Base-by-base conservation (phyloP, 345 rosid species). In the Draba incana region DNA sequence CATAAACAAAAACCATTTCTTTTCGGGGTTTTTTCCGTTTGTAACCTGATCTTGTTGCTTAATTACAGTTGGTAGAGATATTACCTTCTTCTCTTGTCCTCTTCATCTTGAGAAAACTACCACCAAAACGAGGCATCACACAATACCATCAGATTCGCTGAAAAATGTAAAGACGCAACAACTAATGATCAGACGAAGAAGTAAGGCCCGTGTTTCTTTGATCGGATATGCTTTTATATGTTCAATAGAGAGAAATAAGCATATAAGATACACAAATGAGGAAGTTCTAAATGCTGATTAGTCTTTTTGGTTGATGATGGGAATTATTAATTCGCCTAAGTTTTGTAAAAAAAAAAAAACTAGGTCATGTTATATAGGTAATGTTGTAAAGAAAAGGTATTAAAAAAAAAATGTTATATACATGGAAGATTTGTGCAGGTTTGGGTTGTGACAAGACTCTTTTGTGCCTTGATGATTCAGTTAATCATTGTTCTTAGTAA, bases 41-140 rank as follows among this genome's bases (percentile, higher is more conserved):
- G 52, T 15, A 51, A 60, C 16, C 33, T 59, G 64, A 74, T 53
- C 9, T 8, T 39, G 62, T 47, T 75, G 4, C 16, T 68, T 48
- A 5, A 24, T 51, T 69, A 71, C 87, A 92, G 98, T 78, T 90
- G 79, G 97, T 84, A 75, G 98, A 90, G 86, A 86, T 92, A 75
- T 58, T 90, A 64, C 98, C 98, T 12, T 92, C 97, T 7, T 77
- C 86, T 4, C 71, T 92, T 82, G 96, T 88, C 57, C 97, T 90
- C 42, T 88, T 85, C 84, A 88, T 92, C 65, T 75, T 92, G 81
- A 84, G 98, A 83, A 92, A 92, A 83, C 71, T 92, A 77, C 98
- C 98, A 41, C 95, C 98, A 10, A 92, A 83, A 76, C 88, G 98
- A 20, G 86, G 89, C 13, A 81, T 83, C 60, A 84, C 98, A 15